These are phyloP conservation scores for Penicillium rolfsii DNA, from an alignment of 2,329 filamentous ascomycete genomes.

Conservation along the genomic window DNA sequence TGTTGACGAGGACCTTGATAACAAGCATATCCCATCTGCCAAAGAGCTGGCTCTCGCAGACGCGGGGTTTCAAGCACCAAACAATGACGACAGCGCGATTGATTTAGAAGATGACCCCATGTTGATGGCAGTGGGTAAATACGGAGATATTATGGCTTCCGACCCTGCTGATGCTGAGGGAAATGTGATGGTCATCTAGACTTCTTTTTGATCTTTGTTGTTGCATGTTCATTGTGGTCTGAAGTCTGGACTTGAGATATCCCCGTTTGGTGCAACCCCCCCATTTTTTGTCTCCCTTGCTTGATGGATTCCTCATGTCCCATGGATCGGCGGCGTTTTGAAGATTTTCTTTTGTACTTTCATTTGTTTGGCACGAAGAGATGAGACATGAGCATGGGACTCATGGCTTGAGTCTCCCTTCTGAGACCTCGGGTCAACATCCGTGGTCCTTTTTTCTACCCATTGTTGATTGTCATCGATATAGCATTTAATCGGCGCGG, in stretches of 20 bases:
- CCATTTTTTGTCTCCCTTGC: constrained; percentile 15
- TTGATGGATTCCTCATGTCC: constrained; percentile 31
- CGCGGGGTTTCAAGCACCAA: constrained; percentile 36
- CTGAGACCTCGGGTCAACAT: constrained; percentile 9
- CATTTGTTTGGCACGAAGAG: constrained; percentile 29
- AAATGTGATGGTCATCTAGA: constrained; percentile 51
- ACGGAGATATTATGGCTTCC: constrained; percentile 51
- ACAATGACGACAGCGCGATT: constrained; percentile 73
- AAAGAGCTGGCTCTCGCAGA: constrained; percentile 55
- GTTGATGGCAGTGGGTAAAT: constrained; percentile 48
- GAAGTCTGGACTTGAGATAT: constrained; percentile 39
- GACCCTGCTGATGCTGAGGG: constrained; percentile 51
- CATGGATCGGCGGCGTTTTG: constrained; percentile 17
- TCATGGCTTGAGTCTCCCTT: constrained; percentile 23
- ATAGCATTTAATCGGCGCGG: constrained; percentile 33
- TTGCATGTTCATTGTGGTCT: constrained; percentile 28
- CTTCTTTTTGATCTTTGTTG: constrained; percentile 23
- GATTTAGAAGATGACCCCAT: constrained; percentile 60
- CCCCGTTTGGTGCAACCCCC: constrained; percentile 29
- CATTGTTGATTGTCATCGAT: constrained; percentile 20
- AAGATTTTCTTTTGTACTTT: constrained; percentile 14
- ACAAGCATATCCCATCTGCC: constrained; percentile 26
- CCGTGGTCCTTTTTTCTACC: constrained; percentile 12
- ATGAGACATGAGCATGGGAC: constrained; percentile 32
- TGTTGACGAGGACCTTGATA: constrained; percentile 25